phyloP scores from a whole-genome alignment of 768 basidiomycete genomes.

The Trametes gibbosa region DNA sequence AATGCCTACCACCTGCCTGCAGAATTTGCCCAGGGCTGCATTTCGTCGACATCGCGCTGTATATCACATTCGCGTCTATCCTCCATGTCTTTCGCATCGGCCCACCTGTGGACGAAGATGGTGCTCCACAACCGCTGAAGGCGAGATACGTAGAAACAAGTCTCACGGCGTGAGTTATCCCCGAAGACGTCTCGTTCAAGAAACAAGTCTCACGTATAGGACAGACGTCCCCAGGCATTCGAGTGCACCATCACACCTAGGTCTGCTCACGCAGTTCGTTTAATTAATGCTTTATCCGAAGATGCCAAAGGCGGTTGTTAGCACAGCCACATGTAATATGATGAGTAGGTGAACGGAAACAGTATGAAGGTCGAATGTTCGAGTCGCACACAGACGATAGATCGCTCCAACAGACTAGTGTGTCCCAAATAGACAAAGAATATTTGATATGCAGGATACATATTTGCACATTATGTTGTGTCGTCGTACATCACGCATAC shows the following conservation, averaged over 20 bases:
- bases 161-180: constrained; percentile 6
- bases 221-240: neutral
- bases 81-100: constrained; percentile 20
- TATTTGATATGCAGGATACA: no score
- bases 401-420: no score
- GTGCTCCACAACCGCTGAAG: neutral
- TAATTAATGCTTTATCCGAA: no score
- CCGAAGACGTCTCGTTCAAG: no score
- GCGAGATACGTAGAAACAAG: neutral
- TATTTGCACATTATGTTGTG: no score
- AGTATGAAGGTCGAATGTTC: no score
- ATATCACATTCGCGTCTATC: constrained; percentile 20
- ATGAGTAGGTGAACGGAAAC: no score
- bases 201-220: neutral
- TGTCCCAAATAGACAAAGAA: no score
- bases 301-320: no score
- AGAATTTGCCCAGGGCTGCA: constrained; percentile 25
- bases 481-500: no score
- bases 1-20: neutral
- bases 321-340: no score
- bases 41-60: constrained; percentile 20
- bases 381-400: no score
- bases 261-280: neutral
- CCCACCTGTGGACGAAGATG: constrained; percentile 5
- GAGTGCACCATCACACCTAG: neutral